Percentiles rank a stretch among this genome's conserved stretches.
Conservation (phyloP, 148 eudicot genomes). For the Fallopia convolvulus region DNA sequence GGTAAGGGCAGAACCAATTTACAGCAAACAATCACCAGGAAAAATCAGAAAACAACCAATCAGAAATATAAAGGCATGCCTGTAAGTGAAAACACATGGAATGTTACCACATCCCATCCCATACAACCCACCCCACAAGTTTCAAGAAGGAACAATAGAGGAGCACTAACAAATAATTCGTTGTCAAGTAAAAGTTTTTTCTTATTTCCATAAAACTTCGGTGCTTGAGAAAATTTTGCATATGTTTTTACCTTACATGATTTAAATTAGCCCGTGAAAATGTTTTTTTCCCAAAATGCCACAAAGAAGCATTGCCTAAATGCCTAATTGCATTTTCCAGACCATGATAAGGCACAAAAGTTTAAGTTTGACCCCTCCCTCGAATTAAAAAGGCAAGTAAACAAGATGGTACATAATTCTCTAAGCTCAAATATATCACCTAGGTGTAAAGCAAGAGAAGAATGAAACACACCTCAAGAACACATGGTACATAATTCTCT, state of each 20-base stretch:
- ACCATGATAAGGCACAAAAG: background rate
- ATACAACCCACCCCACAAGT: background rate
- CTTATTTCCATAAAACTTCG: background rate
- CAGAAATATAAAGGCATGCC: background rate
- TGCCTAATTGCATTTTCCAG: background rate
- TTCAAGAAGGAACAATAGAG: background rate
- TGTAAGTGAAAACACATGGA: background rate
- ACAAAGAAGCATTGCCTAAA: background rate
- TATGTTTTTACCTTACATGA: background rate
- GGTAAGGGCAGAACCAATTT: background rate
- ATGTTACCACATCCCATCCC: background rate
- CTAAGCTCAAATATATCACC: background rate
- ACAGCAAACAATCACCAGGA: background rate
- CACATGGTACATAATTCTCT: background rate
- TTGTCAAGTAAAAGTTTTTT: background rate
- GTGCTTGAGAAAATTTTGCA: background rate
- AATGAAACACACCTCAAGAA: background rate
- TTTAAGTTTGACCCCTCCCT: too few species aligned
- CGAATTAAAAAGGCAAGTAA: background rate
- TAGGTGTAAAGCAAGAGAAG: background rate
- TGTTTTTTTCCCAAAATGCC: background rate
- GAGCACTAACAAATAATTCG: background rate
- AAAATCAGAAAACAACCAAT: background rate
- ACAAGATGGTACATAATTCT: too few species aligned
- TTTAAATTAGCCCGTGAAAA: background rate